Percentiles rank a stretch among this genome's conserved stretches.
These are phyloP conservation scores for Psilocybe mexicana DNA, from an alignment of 1,284 basidiomycete genomes.

Conservation along the genomic window DNA sequence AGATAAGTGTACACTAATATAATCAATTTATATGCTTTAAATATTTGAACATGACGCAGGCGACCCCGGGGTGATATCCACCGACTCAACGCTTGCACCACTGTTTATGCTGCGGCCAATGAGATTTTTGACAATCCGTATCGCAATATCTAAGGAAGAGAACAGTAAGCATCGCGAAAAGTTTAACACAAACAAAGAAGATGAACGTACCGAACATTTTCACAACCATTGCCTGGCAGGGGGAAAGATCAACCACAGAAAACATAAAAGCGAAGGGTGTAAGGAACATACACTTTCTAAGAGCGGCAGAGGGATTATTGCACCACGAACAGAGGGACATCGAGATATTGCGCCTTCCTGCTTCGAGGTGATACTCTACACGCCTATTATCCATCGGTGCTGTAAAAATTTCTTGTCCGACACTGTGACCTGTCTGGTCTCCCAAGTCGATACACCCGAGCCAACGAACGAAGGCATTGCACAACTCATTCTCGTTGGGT, in stretches of 20 bases:
- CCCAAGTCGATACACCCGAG: slow-evolving; percentile 45
- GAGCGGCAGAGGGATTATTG: slow-evolving; percentile 53
- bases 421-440: slow-evolving; percentile 20
- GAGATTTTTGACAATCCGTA: too few species aligned
- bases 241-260: not conserved
- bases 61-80: too few species aligned
- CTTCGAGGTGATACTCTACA: slow-evolving; percentile 28
- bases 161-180: too few species aligned
- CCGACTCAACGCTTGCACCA: too few species aligned
- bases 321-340: slow-evolving; percentile 60
- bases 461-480: slow-evolving; percentile 59
- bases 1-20: too few species aligned
- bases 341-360: slow-evolving; percentile 39
- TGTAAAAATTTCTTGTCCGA: not conserved
- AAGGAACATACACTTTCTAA: slow-evolving; percentile 45
- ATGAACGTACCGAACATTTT: not conserved
- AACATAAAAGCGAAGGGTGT: not conserved
- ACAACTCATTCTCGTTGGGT: slow-evolving; percentile 29
- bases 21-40: too few species aligned
- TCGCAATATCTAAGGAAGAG: too few species aligned
- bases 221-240: not conserved
- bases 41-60: too few species aligned
- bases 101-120: too few species aligned
- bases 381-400: slow-evolving; percentile 29
- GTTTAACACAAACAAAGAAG: not conserved